Evolutionary conservation across 352 stramenopile species (phyloP).

Genomic region (Globisporangium lucens): DNA sequence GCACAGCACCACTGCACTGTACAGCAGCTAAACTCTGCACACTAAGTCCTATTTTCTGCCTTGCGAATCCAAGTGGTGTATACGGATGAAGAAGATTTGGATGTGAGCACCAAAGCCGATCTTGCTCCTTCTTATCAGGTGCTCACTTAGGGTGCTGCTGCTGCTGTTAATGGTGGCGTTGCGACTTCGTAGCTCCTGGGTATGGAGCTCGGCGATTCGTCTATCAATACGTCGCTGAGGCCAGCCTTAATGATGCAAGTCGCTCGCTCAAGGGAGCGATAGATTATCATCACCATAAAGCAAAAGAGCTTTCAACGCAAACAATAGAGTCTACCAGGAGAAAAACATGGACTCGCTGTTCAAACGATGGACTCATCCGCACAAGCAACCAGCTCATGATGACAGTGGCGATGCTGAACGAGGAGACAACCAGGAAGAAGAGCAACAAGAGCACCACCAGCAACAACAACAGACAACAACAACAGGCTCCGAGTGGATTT

Average conservation of each 20-base stretch:
- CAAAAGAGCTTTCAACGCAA: neutral
- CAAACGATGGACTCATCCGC: slow-evolving; percentile 1
- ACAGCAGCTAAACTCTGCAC: too few relatives aligned
- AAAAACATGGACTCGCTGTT: slow-evolving; percentile 1
- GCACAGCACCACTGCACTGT: too few relatives aligned
- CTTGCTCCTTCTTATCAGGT: too few relatives aligned
- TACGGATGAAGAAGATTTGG: too few relatives aligned
- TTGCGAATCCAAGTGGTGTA: too few relatives aligned
- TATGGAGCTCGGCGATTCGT: neutral
- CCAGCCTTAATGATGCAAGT: neutral
- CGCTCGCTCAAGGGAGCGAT: neutral
- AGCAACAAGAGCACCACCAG: slow-evolving; percentile 4
- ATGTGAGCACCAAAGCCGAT: too few relatives aligned
- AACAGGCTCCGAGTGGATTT: slow-evolving; percentile 47
- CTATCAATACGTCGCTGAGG: neutral
- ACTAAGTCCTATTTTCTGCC: too few relatives aligned
- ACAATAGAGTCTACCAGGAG: neutral
- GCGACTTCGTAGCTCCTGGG: neutral
- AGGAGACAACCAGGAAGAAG: slow-evolving; percentile 16
- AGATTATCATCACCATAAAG: neutral
- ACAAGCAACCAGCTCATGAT: slow-evolving; percentile 1
- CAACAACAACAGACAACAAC: slow-evolving; percentile 10
- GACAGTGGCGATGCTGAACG: slow-evolving; percentile 9
- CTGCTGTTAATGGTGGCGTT: too few relatives aligned
- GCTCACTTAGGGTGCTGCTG: too few relatives aligned